These are phyloP conservation scores for Fusarium cicatricum DNA, from an alignment of 2,329 filamentous ascomycete genomes.

Conservation along the genomic window DNA sequence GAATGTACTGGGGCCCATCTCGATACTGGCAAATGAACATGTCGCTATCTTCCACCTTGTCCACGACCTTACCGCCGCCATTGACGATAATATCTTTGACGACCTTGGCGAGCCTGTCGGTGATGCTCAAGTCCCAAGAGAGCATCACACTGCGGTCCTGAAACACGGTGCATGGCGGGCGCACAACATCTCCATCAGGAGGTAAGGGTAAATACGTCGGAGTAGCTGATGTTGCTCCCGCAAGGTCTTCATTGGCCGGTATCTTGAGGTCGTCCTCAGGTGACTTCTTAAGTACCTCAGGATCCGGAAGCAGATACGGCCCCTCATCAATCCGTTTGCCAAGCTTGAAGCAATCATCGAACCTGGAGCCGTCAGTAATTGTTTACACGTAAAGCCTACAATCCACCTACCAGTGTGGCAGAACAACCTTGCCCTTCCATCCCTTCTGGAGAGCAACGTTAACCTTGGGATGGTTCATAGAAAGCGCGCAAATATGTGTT, in stretches of 20 bases:
- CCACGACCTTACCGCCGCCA: constrained; percentile 75
- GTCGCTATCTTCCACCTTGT: constrained; percentile 73
- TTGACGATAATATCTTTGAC: constrained; percentile 74
- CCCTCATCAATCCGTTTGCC: constrained; percentile 89
- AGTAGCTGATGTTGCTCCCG: constrained; percentile 68
- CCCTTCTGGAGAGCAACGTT: constrained; percentile 68
- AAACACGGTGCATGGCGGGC: constrained; percentile 75
- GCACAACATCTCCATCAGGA: constrained; percentile 51
- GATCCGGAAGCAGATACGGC: constrained; percentile 86
- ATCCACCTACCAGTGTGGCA: constrained; percentile 82
- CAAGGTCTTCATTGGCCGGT: constrained; percentile 66
- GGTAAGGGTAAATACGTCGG: constrained; percentile 55
- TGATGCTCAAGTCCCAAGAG: constrained; percentile 76
- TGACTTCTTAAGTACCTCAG: constrained; percentile 75
- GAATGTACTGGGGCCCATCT: constrained; percentile 79
- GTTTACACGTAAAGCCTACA: neutral
- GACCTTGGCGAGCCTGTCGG: constrained; percentile 69
- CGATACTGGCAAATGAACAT: constrained; percentile 90
- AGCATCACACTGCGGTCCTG: constrained; percentile 80
- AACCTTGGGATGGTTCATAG: constrained; percentile 77
- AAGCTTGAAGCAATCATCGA: constrained; percentile 94
- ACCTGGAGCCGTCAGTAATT: constrained; percentile 62
- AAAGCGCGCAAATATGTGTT: constrained; percentile 89
- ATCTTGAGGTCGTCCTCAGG: constrained; percentile 65
- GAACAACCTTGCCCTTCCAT: constrained; percentile 79